A percentile compares a stretch with the other conserved stretches of the same genome.
Conservation (phyloP, 371 early-diverging fungal species). For the Mucor lusitanicus region DNA sequence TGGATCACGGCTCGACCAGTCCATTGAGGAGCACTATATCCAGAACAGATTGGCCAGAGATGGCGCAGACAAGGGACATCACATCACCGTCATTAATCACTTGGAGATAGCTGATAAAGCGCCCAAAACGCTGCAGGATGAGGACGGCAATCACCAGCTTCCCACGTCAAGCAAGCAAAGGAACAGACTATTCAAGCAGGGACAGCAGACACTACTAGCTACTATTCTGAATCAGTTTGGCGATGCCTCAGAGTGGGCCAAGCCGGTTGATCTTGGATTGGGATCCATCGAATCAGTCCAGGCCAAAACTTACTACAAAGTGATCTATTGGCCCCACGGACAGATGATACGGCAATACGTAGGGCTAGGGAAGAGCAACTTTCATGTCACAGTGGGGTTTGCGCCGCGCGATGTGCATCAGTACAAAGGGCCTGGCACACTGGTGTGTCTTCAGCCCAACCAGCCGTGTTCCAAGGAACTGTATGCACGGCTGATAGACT, state of each 20-base stretch:
- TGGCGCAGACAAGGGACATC: constrained; percentile 6
- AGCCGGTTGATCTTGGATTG: constrained; percentile 26
- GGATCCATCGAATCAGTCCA: neutral
- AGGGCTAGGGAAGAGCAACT: constrained; percentile 9
- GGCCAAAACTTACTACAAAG: constrained; percentile 15
- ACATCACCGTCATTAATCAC: constrained; percentile 24
- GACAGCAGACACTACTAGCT: neutral
- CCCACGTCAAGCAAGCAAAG: neutral
- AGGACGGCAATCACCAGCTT: neutral
- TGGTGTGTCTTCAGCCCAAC: constrained; percentile 9
- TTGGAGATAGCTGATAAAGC: constrained; percentile 1
- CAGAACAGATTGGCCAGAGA: neutral
- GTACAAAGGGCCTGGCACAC: constrained; percentile 28
- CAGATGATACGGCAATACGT: constrained; percentile 11
- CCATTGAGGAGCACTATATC: neutral
- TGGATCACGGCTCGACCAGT: neutral
- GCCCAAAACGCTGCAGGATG: neutral
- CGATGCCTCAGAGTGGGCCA: neutral
- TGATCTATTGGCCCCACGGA: constrained; percentile 28
- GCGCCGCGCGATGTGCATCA: constrained; percentile 21
- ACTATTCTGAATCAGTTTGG: constrained; percentile 2
- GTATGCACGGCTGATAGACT: neutral
- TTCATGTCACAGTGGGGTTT: constrained; percentile 30
- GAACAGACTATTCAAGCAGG: neutral
- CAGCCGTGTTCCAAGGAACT: neutral